These are phyloP conservation scores for Euclidium syriacum DNA, from an alignment of 345 rosid genomes.

Conservation along the genomic window DNA sequence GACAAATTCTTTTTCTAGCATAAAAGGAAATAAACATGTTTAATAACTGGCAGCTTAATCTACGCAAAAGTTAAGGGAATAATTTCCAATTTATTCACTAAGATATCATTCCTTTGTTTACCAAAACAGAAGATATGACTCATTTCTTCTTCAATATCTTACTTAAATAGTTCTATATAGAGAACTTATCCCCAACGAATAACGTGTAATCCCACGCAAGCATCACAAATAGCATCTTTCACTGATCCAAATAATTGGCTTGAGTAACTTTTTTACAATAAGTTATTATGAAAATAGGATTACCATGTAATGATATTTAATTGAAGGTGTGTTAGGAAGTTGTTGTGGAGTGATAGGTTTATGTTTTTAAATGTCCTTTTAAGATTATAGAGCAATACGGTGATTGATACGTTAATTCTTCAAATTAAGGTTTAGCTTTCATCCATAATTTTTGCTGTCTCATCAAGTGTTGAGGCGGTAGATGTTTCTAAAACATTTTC, in stretches of 20 bases:
- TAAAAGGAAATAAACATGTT: slow-evolving; percentile 7
- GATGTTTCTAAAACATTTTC: no score
- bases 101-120: slow-evolving; percentile 26
- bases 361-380: no score
- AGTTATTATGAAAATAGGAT: not conserved
- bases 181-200: slow-evolving; percentile 9
- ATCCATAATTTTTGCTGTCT: no score
- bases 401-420: no score
- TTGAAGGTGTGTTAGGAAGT: no score
- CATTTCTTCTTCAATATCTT: slow-evolving; percentile 8
- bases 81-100: slow-evolving; percentile 20
- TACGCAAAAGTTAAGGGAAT: slow-evolving; percentile 4
- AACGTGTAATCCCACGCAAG: slow-evolving; percentile 11
- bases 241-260: slow-evolving; percentile 4
- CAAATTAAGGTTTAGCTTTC: no score
- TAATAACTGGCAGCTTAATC: slow-evolving; percentile 4
- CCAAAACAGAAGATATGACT: slow-evolving; percentile 1
- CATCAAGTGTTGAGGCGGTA: no score
- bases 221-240: slow-evolving; percentile 15
- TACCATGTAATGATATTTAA: not conserved
- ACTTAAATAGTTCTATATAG: not conserved
- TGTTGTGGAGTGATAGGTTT: no score
- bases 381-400: no score
- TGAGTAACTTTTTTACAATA: not conserved
- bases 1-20: not conserved